Conservation (phyloP, 2,329 filamentous ascomycete genomes). For the Didymella sp. region DNA sequence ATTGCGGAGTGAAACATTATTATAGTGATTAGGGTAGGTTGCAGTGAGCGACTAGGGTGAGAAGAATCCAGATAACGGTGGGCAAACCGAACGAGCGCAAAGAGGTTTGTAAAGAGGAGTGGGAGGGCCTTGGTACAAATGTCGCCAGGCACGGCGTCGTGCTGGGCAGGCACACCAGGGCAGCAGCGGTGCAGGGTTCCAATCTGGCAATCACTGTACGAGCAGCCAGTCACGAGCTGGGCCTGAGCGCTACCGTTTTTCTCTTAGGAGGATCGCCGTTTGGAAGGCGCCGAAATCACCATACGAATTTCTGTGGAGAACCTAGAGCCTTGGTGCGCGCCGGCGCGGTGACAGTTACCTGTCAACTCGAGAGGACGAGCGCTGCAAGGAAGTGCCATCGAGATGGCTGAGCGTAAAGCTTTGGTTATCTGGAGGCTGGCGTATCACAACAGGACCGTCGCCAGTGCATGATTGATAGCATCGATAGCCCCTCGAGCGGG, state of each 20-base stretch:
- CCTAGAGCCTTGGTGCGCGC: conserved; percentile 19
- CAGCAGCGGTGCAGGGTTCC: conserved; percentile 17
- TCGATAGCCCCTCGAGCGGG: conserved; percentile 4
- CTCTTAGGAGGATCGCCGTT: conserved; percentile 16
- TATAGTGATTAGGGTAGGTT: conserved; percentile 20
- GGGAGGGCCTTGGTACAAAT: conserved; percentile 17
- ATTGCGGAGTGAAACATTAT: conserved; percentile 31
- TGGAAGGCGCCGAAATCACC: conserved; percentile 9
- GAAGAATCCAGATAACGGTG: conserved; percentile 12
- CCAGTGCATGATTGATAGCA: conserved; percentile 4
- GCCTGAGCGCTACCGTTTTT: conserved; percentile 20
- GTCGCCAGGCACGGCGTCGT: conserved; percentile 10
- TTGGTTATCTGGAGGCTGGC: conserved; percentile 13
- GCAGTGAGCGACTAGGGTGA: conserved; percentile 33
- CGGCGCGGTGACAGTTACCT: conserved; percentile 19
- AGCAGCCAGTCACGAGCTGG: conserved; percentile 18
- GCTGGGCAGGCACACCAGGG: conserved; percentile 16
- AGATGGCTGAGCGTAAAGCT: background rate
- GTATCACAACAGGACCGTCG: conserved; percentile 11
- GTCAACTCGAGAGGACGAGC: conserved; percentile 14
- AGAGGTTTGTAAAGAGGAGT: conserved; percentile 20
- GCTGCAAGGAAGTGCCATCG: conserved; percentile 12
- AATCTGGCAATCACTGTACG: conserved; percentile 20
- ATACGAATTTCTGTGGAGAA: conserved; percentile 31
- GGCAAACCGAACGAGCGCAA: conserved; percentile 26